Conservation (phyloP, 2,329 filamentous ascomycete genomes). For the Alternaria brassicicola region DNA sequence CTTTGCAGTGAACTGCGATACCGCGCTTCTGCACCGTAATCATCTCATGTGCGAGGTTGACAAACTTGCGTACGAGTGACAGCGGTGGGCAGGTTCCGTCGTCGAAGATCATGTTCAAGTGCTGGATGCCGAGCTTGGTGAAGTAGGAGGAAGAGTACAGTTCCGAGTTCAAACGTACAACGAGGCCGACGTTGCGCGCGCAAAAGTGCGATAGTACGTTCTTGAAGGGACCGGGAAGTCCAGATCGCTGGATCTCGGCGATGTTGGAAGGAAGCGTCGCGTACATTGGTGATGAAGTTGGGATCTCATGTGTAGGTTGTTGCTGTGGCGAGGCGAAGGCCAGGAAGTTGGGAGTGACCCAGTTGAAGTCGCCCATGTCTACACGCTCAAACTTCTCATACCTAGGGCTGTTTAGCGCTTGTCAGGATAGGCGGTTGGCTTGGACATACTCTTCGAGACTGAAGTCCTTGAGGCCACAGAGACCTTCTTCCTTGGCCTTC, state of each 20-base stretch:
- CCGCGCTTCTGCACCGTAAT: conserved; percentile 90
- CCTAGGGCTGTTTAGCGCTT: conserved; percentile 48
- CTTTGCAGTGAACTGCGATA: conserved; percentile 98
- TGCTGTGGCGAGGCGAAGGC: conserved; percentile 96
- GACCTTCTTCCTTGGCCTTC: conserved; percentile 95
- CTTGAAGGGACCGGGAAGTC: conserved; percentile 86
- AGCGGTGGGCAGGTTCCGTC: conserved; percentile 94
- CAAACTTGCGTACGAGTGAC: conserved; percentile 89
- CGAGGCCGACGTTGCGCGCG: conserved; percentile 85
- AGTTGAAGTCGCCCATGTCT: conserved; percentile 99
- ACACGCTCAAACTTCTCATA: conserved; percentile 96
- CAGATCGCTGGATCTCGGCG: conserved; percentile 72
- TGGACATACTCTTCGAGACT: conserved; percentile 79
- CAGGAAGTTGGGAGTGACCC: conserved; percentile 93
- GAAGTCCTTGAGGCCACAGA: conserved; percentile 91
- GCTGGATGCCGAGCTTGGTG: conserved; percentile 89
- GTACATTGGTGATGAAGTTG: conserved; percentile 74
- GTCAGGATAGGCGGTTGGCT: neutral
- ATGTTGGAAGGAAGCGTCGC: conserved; percentile 75
- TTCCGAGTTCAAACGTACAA: conserved; percentile 93
- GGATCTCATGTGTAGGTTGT: conserved; percentile 73
- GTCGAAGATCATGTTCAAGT: conserved; percentile 99
- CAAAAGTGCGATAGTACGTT: conserved; percentile 92
- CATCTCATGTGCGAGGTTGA: conserved; percentile 91
- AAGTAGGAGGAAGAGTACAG: conserved; percentile 98